phyloP scores from a whole-genome alignment of 2,329 filamentous ascomycete species.

The Phialophora tarda region DNA sequence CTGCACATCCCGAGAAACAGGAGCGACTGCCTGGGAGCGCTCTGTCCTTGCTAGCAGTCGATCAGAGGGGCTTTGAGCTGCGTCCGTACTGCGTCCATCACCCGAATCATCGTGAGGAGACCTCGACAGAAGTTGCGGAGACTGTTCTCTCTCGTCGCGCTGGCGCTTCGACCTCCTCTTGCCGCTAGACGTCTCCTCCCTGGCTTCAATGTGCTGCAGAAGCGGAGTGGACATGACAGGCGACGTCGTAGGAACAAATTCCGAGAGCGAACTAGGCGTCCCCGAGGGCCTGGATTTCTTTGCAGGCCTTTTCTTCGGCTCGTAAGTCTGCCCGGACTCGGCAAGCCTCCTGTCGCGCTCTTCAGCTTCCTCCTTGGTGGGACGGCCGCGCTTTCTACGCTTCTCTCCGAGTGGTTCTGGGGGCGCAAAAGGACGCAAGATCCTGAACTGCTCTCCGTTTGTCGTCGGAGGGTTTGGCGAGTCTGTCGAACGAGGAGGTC shows the following conservation, averaged over 20 bases:
- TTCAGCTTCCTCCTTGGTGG: constrained; percentile 40
- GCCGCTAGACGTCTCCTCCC: constrained; percentile 35
- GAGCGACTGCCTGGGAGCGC: constrained; percentile 26
- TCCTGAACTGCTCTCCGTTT: constrained; percentile 35
- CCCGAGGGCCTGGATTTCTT: constrained; percentile 39
- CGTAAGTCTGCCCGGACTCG: constrained; percentile 37
- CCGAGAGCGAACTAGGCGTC: constrained; percentile 28
- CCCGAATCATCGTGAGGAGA: constrained; percentile 33
- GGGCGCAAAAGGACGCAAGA: constrained; percentile 27
- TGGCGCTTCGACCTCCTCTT: constrained; percentile 30
- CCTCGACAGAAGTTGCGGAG: constrained; percentile 11
- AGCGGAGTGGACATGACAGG: constrained; percentile 31
- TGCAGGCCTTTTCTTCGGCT: constrained; percentile 38
- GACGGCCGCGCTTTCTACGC: constrained; percentile 38
- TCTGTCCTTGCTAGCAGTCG: constrained; percentile 32
- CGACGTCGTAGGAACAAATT: constrained; percentile 27
- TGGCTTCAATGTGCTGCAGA: constrained; percentile 18
- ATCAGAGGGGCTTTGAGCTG: constrained; percentile 33
- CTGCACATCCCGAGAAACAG: constrained; percentile 26
- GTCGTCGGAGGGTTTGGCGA: constrained; percentile 37
- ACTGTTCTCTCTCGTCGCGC: constrained; percentile 20
- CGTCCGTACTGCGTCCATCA: constrained; percentile 30
- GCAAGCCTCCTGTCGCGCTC: constrained; percentile 38
- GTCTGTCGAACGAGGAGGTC: constrained; percentile 36
- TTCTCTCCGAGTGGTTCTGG: constrained; percentile 29